These are phyloP conservation scores for Pilaira anomala DNA, from an alignment of 192 early-diverging fungal genomes.

Conservation along the genomic window DNA sequence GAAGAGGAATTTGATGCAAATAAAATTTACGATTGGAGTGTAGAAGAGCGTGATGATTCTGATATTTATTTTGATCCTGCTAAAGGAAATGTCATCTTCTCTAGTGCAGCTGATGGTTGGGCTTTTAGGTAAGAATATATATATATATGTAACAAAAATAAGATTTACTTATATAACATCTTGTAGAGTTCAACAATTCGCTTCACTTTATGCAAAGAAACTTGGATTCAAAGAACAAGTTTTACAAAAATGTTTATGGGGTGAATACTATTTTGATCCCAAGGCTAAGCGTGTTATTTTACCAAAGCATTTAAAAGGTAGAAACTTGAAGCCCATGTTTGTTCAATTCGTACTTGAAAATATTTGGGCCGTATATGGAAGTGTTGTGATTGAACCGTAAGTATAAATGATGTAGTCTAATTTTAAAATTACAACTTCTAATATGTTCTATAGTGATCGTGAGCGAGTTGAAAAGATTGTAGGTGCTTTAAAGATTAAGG, in stretches of 20 bases:
- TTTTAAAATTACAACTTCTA: no score
- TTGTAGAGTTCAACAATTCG: constrained; percentile 84
- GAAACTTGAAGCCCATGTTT: constrained; percentile 90
- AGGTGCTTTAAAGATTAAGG: constrained; percentile 79
- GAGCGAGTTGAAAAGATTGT: constrained; percentile 94
- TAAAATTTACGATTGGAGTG: constrained; percentile 69
- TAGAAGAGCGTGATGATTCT: constrained; percentile 90
- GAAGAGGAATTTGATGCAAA: constrained; percentile 42
- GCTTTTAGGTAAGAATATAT: constrained; percentile 69
- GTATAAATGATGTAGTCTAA: constrained; percentile 21
- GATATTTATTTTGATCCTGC: constrained; percentile 95
- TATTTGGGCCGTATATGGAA: constrained; percentile 94
- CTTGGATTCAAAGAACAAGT: constrained; percentile 75
- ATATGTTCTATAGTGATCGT: constrained; percentile 53
- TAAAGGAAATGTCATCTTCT: constrained; percentile 94
- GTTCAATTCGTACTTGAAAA: constrained; percentile 94
- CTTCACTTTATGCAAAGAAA: constrained; percentile 84
- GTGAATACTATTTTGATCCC: constrained; percentile 94
- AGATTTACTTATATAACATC: neutral
- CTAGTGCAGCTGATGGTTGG: constrained; percentile 97
- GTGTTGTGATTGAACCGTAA: constrained; percentile 58
- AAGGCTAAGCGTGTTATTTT: constrained; percentile 90
- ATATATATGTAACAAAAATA: neutral
- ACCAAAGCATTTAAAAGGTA: constrained; percentile 80
- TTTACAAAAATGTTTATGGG: constrained; percentile 89